Base-by-base conservation (phyloP, 2,329 filamentous ascomycete species). In the Colletotrichum sp. region DNA sequence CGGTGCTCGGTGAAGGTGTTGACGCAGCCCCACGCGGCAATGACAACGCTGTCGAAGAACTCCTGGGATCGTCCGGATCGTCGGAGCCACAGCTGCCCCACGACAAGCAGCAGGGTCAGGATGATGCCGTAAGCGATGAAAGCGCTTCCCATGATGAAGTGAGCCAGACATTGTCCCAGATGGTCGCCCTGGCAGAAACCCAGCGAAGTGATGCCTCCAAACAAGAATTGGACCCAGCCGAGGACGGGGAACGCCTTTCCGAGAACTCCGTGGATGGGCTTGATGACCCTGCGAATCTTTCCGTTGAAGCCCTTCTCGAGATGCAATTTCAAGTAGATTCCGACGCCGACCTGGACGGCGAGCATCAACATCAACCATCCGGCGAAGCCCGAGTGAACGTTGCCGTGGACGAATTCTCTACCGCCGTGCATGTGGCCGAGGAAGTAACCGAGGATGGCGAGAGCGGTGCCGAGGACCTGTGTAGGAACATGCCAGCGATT, bases 1-100 rank as follows among this genome's bases (percentile, higher is more conserved):
- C 94, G 92, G 83, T 99, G 97, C 85, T 99, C 97, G 21, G 97
- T 99, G 80, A 99, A 99, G 10, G 97, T 99, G 85, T 99, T 99
- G 85, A 99, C 93, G 82, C 95, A 98, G 38, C 96, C 97, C 97
- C 97, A 99, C 1, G 94, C 93, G 2, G 96, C 95, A 82, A 99
- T 99, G 79, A 98, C 91, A 66, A 94, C 86, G 77, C 94, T 97
- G 85, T 99, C 97, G 84, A 97, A 99, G 87, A 99, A 99, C 84
- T 99, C 97, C 84, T 99, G 97, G 72, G 95, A 98, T 69, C 95
- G 92, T 21, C 96, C 96, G 6, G 93, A 94, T 64, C 93, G 91
- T 79, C 92, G 92, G 73, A 99, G 87, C 95, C 96, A 98, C 36
- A 92, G 86, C 85, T 99, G 97, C 16, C 97, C 97, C 55, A 97